Conservation (phyloP, 345 rosid genomes). For the Fremontodendron californicum region DNA sequence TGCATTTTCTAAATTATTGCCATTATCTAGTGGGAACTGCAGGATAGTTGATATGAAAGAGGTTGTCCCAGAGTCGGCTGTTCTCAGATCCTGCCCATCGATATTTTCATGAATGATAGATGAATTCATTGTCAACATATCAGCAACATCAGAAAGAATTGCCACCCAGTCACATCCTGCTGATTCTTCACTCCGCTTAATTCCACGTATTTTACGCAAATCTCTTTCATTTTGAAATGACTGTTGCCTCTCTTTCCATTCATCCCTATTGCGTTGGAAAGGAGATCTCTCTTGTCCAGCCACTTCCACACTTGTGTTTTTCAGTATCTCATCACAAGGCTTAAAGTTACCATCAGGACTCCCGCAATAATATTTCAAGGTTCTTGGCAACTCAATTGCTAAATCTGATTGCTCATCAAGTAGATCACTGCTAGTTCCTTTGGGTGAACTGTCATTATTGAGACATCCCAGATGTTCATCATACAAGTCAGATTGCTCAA, state of each 20-base stretch:
- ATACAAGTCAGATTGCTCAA: slow-evolving; percentile 17
- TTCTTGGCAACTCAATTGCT: slow-evolving; percentile 32
- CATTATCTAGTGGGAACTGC: slow-evolving; percentile 31
- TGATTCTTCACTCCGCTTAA: slow-evolving; percentile 28
- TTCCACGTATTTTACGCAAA: slow-evolving; percentile 32
- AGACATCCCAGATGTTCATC: slow-evolving; percentile 22
- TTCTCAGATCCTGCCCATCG: slow-evolving; percentile 26
- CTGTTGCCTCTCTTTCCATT: slow-evolving; percentile 15
- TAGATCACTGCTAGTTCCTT: slow-evolving; percentile 19
- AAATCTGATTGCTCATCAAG: slow-evolving; percentile 25
- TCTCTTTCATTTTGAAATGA: slow-evolving; percentile 30
- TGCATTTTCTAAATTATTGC: slow-evolving; percentile 12
- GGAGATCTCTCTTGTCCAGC: slow-evolving; percentile 7
- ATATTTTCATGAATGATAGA: slow-evolving; percentile 11
- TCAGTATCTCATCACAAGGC: slow-evolving; percentile 22
- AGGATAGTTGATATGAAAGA: slow-evolving; percentile 38
- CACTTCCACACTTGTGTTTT: slow-evolving; percentile 14
- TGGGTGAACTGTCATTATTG: slow-evolving; percentile 18
- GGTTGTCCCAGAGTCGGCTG: slow-evolving; percentile 30
- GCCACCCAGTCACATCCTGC: slow-evolving; percentile 29
- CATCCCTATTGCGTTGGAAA: slow-evolving; percentile 12
- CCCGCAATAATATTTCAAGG: slow-evolving; percentile 23
- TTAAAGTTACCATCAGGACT: slow-evolving; percentile 24
- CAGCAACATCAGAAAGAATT: slow-evolving; percentile 36
- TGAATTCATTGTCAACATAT: slow-evolving; percentile 27